Evolutionary conservation across 2,329 filamentous ascomycete species (phyloP), one percentile per base, ranked within the genome.

Genomic region (Fusarium sp.): DNA sequence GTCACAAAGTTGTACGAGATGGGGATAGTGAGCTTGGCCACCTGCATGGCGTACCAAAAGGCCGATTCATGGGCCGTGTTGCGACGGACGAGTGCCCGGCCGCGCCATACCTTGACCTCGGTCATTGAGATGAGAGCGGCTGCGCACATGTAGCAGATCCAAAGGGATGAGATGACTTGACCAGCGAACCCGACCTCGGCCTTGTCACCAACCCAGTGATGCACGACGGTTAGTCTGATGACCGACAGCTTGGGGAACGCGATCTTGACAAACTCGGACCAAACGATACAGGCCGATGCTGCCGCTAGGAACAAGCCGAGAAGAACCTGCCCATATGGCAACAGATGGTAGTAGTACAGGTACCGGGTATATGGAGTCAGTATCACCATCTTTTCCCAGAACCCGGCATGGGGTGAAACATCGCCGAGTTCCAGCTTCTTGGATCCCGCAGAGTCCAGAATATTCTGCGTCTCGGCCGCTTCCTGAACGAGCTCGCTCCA

Each of bases 101-200:
- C 96, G 61, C 96, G 92, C 96, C 96, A 99, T n/a, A 97, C 93
- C 76, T 96, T 96, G 73, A 97, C 93, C 77, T 97, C 93, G 13
- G 91, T 93, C 75, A 99, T 90, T 7, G 93, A 94, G 62, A 89
- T 91, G 55, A 98, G 87, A 5, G 96, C 93, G 50, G 93, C 93
- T 13, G 91, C 85, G 78, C 92, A 97, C 96, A 99, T 99, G 83
- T 99, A 99, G 62, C 94, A 85, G 65, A 99, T 90, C 96, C 96
- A 99, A 13, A 89, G 83, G 2, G 93, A 90, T 0, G 95, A 92
- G 53, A 95, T 90, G 46, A 93, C 79, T 78, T 99, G 96, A 4
- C 93, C 93, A 2, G 90, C 91, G 72, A 98, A 93, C 16, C 93
- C 93, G 66, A 98, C 90, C 61, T 92, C 89, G 25, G 90, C 90